These are phyloP conservation scores for Aphanomyces cochlioides DNA, from an alignment of 352 stramenopile species.

Conservation along the genomic window DNA sequence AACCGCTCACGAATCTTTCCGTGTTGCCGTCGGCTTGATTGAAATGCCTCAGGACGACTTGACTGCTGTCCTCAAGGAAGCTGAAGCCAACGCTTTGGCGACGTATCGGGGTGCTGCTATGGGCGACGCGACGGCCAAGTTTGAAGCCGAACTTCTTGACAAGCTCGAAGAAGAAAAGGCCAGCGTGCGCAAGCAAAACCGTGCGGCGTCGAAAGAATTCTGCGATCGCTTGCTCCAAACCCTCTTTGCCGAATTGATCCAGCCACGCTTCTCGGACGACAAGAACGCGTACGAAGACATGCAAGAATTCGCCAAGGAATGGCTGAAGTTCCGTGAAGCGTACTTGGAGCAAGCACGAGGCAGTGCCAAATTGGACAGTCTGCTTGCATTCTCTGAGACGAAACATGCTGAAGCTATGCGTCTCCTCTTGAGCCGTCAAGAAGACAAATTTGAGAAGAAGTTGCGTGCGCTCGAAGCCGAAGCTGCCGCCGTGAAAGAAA, in stretches of 20 bases:
- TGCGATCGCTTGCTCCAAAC: conserved; percentile 76
- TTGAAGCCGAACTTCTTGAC: conserved; percentile 57
- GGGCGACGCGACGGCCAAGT: conserved; percentile 59
- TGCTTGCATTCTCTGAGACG: conserved; percentile 70
- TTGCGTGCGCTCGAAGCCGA: conserved; percentile 69
- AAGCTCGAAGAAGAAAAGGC: conserved; percentile 72
- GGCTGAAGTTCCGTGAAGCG: conserved; percentile 62
- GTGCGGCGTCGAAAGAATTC: conserved; percentile 61
- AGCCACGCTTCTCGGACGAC: conserved; percentile 54
- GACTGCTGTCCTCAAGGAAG: conserved; percentile 48
- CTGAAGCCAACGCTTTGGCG: conserved; percentile 47
- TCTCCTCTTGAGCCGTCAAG: conserved; percentile 71
- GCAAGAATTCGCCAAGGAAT: conserved; percentile 71
- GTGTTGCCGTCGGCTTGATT: conserved; percentile 50
- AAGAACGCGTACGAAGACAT: conserved; percentile 59
- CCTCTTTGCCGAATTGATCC: conserved; percentile 76
- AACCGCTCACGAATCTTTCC: conserved; percentile 57
- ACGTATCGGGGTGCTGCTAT: conserved; percentile 64
- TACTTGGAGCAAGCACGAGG: conserved; percentile 69
- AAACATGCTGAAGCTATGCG: conserved; percentile 82
- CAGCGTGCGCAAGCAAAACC: conserved; percentile 45
- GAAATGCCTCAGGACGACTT: conserved; percentile 69
- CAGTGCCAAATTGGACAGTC: conserved; percentile 65
- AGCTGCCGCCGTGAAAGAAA: conserved; percentile 74
- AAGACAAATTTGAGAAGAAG: conserved; percentile 84